Percentiles rank a stretch among this genome's conserved stretches.
These are phyloP conservation scores for Kurtzmaniella quercitrusa DNA, from an alignment of 1,139 yeast species.

Conservation along the genomic window DNA sequence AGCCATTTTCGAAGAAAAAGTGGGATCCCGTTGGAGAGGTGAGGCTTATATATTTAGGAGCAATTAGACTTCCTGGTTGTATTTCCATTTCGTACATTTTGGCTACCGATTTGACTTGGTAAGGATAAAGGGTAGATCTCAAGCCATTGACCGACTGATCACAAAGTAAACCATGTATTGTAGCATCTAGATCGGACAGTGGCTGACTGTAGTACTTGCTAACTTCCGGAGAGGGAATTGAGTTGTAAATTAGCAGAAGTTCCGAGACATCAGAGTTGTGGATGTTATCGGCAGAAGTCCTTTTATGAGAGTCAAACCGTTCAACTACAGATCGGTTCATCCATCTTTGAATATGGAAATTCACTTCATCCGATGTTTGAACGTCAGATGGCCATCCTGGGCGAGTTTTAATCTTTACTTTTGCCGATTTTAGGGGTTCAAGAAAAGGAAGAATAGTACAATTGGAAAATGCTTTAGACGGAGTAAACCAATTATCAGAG, in stretches of 20 bases:
- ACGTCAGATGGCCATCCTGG: too few relatives aligned
- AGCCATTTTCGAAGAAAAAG: slow-evolving; percentile 34
- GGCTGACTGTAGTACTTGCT: not conserved
- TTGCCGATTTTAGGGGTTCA: not conserved
- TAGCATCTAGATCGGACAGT: slow-evolving; percentile 6
- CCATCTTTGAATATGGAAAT: slow-evolving; percentile 6
- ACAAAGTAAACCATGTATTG: slow-evolving; percentile 13
- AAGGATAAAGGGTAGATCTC: slow-evolving; percentile 47
- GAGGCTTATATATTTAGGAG: slow-evolving; percentile 42
- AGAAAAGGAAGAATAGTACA: not conserved
- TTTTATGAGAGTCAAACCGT: not conserved
- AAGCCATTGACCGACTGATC: slow-evolving; percentile 36
- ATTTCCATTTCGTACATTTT: slow-evolving; percentile 57
- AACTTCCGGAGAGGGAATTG: slow-evolving; percentile 7
- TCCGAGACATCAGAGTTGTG: not conserved
- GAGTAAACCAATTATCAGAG: slow-evolving; percentile 12
- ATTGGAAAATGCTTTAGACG: not conserved
- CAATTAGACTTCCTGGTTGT: slow-evolving; percentile 22
- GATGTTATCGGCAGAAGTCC: not conserved
- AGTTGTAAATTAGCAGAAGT: slow-evolving; percentile 5
- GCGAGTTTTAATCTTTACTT: too few relatives aligned
- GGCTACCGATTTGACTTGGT: slow-evolving; percentile 54
- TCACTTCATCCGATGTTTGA: not conserved
- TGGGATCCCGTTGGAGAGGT: slow-evolving; percentile 14
- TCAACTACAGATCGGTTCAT: not conserved